Evolutionary conservation across 768 basidiomycete species (phyloP), one percentile per base, ranked within the genome.

Genomic region (Calocybe cyanea): DNA sequence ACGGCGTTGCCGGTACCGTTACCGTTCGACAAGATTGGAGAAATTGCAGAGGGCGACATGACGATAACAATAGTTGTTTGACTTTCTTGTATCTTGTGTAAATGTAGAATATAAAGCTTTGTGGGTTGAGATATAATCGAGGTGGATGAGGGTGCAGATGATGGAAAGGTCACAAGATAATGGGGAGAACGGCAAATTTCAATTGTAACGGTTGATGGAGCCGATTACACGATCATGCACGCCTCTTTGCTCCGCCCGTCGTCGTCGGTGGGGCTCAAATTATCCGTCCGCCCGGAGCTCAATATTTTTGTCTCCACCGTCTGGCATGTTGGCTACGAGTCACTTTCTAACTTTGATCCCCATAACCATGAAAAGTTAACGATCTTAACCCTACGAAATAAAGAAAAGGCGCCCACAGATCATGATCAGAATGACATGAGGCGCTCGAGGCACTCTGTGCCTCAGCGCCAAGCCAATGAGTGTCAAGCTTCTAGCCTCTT

Each of bases 11-110:
- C 25, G 34, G 5, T 35, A 63, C 62, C 30, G 57, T 56, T 11
- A 57, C 64, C 38, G 56, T 56, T 14, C 60, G 57, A 46, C 8
- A 23, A 15, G 25, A 46, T 44, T 46, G 38, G 46, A 35, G 54
- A 15, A n/a, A 55, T 50, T 45, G 57, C 58, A 18, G 61, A 49
- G 9, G 59, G 61, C 21, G 61, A 57, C 61, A 62, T 62, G 17
- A 35, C 7, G 14, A 18, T 35, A 25, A 28, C 23, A 18, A 38
- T 31, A 7, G 31, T 17, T 40, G 36, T 44, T 19, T 23, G 43
- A 25, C 7, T 19, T n/a, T 5, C 6, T 28, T 6, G 11, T 5
- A 28, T 28, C 6, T 5, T 28, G n/a, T 28, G 25, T 28, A 11
- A 11, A 6, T 28, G 25, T 28, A 28, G 25, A 6, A 6, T 6